Conservation (phyloP, 495 filamentous ascomycete species). For the Ascodesmis nigricans region DNA sequence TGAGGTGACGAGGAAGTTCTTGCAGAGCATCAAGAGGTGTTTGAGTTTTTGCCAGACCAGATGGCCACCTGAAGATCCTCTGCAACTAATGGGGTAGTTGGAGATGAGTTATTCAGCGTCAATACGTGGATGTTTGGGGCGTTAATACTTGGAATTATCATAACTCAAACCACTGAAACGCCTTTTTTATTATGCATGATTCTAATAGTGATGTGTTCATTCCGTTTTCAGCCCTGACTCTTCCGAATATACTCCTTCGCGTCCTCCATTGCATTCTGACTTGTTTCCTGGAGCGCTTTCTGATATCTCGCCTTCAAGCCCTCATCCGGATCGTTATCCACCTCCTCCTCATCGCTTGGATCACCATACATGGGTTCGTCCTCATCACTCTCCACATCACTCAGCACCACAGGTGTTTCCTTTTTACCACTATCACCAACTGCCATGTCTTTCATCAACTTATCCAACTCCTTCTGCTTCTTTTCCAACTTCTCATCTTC, state of each 20-base stretch:
- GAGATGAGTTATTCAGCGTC: too few relatives aligned
- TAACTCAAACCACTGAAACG: too few relatives aligned
- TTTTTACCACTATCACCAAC: conserved; percentile 28
- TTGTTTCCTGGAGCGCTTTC: conserved; percentile 31
- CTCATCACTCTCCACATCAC: conserved; percentile 37
- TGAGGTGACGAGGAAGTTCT: conserved; percentile 78
- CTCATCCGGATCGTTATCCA: conserved; percentile 31
- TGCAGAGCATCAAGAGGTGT: conserved; percentile 95
- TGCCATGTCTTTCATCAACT: conserved; percentile 86
- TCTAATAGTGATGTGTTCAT: too few relatives aligned
- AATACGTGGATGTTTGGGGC: too few relatives aligned
- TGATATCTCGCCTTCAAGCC: conserved; percentile 40
- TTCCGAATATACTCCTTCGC: too few relatives aligned
- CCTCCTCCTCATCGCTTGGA: conserved; percentile 29
- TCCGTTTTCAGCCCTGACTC: too few relatives aligned
- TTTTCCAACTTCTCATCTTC: conserved; percentile 47
- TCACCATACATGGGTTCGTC: conserved; percentile 22
- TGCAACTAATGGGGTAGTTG: conserved; percentile 97
- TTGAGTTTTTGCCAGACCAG: conserved; percentile 89
- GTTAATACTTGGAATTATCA: too few relatives aligned
- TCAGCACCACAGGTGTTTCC: conserved; percentile 32
- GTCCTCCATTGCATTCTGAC: too few relatives aligned
- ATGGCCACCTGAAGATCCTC: conserved; percentile 81
- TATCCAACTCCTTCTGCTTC: conserved; percentile 60
- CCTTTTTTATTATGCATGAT: too few relatives aligned